Evolutionary conservation across 2,329 filamentous ascomycete species (phyloP).

Genomic region (Alternaria atra): DNA sequence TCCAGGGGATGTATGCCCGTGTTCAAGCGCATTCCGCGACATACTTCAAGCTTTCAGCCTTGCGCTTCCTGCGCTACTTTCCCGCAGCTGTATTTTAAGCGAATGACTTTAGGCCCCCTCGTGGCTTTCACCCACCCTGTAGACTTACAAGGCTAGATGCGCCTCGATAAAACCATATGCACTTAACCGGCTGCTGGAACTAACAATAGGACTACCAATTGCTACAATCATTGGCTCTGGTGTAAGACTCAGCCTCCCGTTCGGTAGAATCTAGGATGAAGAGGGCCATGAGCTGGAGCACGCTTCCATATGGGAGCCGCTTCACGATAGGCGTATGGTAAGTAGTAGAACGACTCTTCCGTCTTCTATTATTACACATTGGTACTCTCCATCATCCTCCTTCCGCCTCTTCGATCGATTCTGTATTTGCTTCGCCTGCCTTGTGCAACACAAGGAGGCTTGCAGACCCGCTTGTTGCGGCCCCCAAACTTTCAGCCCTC

Average conservation of each 20-base stretch:
- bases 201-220: constrained; percentile 15
- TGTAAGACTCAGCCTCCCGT: not conserved
- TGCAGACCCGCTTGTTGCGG: constrained; percentile 7
- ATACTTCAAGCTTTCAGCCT: not conserved
- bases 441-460: not conserved
- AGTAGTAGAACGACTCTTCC: not conserved
- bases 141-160: constrained; percentile 5
- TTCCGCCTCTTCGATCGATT: not conserved
- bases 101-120: constrained; percentile 1
- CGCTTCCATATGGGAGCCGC: not conserved
- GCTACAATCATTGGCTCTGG: not conserved
- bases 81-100: not conserved
- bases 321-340: not conserved
- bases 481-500: constrained; percentile 20
- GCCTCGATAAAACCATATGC: constrained; percentile 7
- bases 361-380: not conserved
- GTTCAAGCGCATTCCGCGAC: not conserved
- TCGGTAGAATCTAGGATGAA: not conserved
- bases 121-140: not conserved
- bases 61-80: not conserved
- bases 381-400: not conserved
- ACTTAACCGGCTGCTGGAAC: constrained; percentile 4
- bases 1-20: not conserved
- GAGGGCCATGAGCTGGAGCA: not conserved
- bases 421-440: constrained; percentile 1